Conservation (phyloP, 169 alveolate genomes). For the Cryptosporidium sp. region DNA sequence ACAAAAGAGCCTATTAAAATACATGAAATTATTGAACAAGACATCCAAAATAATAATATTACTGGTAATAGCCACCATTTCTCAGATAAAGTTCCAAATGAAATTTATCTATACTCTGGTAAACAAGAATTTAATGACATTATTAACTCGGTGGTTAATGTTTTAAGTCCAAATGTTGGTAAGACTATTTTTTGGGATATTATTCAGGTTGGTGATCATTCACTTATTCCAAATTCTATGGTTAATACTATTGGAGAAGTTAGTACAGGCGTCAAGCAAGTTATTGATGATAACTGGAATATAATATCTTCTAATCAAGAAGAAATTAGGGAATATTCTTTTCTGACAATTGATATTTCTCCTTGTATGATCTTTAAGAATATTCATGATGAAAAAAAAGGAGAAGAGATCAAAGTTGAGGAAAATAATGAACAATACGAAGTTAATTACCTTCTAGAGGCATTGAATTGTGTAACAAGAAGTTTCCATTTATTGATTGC, state of each 20-base stretch:
- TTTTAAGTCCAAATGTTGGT: not conserved
- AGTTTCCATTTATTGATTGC: constrained; percentile 23
- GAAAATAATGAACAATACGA: not conserved
- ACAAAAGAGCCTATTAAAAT: not conserved
- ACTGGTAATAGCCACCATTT: constrained; percentile 17
- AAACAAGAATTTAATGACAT: constrained; percentile 11
- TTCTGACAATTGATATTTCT: not conserved
- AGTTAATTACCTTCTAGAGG: not conserved
- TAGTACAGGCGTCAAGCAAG: not conserved
- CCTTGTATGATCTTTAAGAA: not conserved
- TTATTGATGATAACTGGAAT: constrained; percentile 23
- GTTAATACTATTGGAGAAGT: constrained; percentile 59
- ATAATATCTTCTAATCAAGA: not conserved
- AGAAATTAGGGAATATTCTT: not conserved
- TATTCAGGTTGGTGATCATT: not conserved
- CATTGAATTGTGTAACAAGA: constrained; percentile 5
- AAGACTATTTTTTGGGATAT: constrained; percentile 61
- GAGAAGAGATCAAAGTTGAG: not conserved
- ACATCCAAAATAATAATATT: not conserved
- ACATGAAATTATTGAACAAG: constrained; percentile 22
- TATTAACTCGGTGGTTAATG: not conserved
- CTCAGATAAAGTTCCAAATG: constrained; percentile 30
- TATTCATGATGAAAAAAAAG: not conserved
- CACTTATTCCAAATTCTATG: constrained; percentile 46
- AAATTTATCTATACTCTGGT: not conserved